Evolutionary conservation across 2,329 filamentous ascomycete species (phyloP).

Genomic region (Alternaria viburni): DNA sequence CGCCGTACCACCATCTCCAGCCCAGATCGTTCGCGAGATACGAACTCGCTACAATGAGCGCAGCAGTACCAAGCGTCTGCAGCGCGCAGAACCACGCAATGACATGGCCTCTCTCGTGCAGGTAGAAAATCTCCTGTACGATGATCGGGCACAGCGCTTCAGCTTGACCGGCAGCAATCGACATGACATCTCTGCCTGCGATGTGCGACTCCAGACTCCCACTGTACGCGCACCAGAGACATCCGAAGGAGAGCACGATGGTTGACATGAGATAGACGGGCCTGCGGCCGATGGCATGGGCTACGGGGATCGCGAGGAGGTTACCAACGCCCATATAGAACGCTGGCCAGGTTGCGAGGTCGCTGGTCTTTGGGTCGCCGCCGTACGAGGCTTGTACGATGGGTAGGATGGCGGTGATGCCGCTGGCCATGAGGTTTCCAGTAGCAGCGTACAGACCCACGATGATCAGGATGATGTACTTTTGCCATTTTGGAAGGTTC

Average conservation of each 20-base stretch:
- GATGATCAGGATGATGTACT: constrained; percentile 15
- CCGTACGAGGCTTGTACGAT: constrained; percentile 7
- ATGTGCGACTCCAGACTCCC: constrained; percentile 13
- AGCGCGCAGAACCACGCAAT: constrained; percentile 19
- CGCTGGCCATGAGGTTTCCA: constrained; percentile 15
- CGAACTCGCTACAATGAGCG: constrained; percentile 14
- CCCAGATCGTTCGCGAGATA: constrained; percentile 15
- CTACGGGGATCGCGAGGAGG: constrained; percentile 14
- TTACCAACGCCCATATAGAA: constrained; percentile 20
- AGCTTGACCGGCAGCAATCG: constrained; percentile 18
- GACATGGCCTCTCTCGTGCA: constrained; percentile 14
- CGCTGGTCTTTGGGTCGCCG: constrained; percentile 9
- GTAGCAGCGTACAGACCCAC: constrained; percentile 15
- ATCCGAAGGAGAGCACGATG: constrained; percentile 10
- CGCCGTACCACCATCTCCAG: constrained; percentile 20
- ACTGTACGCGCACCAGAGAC: constrained; percentile 15
- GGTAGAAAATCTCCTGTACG: constrained; percentile 15
- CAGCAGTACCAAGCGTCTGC: constrained; percentile 14
- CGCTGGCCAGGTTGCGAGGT: constrained; percentile 17
- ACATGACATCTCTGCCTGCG: constrained; percentile 17
- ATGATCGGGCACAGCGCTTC: constrained; percentile 16
- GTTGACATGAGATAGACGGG: constrained; percentile 15
- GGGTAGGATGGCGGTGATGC: constrained; percentile 16
- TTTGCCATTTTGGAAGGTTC: constrained; percentile 16
- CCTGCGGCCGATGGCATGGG: constrained; percentile 14